These are phyloP conservation scores for Fraxinus angustifolia DNA, from an alignment of 305 asterid genomes.

Conservation along the genomic window DNA sequence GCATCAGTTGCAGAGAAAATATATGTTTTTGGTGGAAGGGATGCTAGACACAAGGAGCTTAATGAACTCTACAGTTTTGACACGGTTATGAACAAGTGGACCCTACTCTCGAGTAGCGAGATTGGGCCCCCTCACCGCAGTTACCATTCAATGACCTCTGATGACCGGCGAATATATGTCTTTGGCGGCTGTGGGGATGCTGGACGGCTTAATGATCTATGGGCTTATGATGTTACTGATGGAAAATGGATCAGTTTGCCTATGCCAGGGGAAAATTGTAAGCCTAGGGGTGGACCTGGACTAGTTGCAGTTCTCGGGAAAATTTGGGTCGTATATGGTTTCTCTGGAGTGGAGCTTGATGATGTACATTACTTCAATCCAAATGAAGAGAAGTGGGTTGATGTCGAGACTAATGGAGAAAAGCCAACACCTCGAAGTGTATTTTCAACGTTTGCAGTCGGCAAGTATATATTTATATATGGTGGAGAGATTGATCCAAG, in stretches of 20 bases:
- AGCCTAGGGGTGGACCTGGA: conserved; percentile 87
- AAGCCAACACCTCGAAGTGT: conserved; percentile 74
- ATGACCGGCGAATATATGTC: conserved; percentile 48
- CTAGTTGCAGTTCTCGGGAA: conserved; percentile 46
- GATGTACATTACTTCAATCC: conserved; percentile 74
- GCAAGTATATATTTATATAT: conserved; percentile 48
- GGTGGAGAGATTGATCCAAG: conserved; percentile 95
- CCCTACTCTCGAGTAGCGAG: conserved; percentile 46
- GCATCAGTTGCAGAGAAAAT: conserved; percentile 49
- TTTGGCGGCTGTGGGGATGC: conserved; percentile 83
- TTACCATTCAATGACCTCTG: conserved; percentile 79
- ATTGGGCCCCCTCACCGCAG: conserved; percentile 59
- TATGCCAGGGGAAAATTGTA: conserved; percentile 48
- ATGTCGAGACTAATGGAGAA: conserved; percentile 64
- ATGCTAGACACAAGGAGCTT: conserved; percentile 65
- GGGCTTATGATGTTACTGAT: conserved; percentile 64
- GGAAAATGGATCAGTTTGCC: conserved; percentile 54
- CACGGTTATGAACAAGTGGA: conserved; percentile 54
- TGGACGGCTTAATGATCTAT: conserved; percentile 71
- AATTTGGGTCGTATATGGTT: conserved; percentile 89
- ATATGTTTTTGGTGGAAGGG: conserved; percentile 80
- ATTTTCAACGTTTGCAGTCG: conserved; percentile 49
- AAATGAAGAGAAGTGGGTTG: conserved; percentile 46
- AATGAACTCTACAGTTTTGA: conserved; percentile 58
- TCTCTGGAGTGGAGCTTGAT: conserved; percentile 69